Evolutionary conservation across 306 rosid genomes (phyloP).

Genomic region (Cucumis melo): DNA sequence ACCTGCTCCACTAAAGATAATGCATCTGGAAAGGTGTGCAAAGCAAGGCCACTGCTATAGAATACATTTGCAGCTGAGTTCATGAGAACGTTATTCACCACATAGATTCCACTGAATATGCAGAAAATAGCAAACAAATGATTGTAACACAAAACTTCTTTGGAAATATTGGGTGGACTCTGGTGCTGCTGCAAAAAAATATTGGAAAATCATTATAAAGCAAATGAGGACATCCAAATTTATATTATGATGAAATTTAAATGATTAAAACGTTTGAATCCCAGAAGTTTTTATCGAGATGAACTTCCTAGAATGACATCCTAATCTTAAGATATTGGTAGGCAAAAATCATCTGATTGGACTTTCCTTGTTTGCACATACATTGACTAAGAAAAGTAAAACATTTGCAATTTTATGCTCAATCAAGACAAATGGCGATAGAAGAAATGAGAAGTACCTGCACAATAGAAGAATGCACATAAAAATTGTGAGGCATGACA

Average conservation of each 20-base stretch:
- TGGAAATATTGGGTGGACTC: constrained; percentile 38
- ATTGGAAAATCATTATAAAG: neutral
- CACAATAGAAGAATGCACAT: constrained; percentile 85
- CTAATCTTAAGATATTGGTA: neutral
- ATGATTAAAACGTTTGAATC: neutral
- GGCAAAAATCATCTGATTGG: neutral
- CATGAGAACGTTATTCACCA: constrained; percentile 62
- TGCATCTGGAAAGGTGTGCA: constrained; percentile 70
- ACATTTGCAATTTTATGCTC: neutral
- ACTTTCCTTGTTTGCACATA: neutral
- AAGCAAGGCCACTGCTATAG: constrained; percentile 40
- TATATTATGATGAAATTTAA: neutral
- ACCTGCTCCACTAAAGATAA: constrained; percentile 79
- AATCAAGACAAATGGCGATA: neutral
- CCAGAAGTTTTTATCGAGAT: neutral
- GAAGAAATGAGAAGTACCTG: constrained; percentile 42
- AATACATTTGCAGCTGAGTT: constrained; percentile 55
- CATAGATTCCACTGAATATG: constrained; percentile 60
- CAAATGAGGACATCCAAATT: neutral
- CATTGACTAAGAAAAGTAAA: neutral
- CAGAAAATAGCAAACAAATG: constrained; percentile 69
- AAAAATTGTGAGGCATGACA: constrained; percentile 87
- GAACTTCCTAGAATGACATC: neutral
- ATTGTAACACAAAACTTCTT: constrained; percentile 54
- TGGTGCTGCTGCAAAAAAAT: constrained; percentile 41